Conservation (phyloP, 2,329 filamentous ascomycete species). For the Fusarium stilboides region DNA sequence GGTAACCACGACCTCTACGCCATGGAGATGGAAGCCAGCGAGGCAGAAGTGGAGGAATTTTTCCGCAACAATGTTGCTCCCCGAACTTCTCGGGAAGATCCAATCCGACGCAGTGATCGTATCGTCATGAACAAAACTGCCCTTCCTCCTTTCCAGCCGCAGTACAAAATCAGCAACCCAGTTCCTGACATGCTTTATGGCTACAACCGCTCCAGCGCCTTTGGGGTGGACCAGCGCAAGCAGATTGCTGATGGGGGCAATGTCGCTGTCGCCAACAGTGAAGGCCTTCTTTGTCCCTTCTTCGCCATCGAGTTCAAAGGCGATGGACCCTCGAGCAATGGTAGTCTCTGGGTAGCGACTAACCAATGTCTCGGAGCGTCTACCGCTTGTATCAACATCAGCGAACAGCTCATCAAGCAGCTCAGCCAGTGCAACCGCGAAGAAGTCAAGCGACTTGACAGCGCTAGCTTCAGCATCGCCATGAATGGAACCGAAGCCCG, state of each 20-base stretch:
- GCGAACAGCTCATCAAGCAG: constrained; percentile 5
- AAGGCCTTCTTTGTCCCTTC: constrained; percentile 10
- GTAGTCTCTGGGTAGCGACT: constrained; percentile 49
- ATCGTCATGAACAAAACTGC: constrained; percentile 1
- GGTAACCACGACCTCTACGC: constrained; percentile 1
- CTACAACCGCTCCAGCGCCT: constrained; percentile 1
- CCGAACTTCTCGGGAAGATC: background rate
- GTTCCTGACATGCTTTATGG: constrained; percentile 19
- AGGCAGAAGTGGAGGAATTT: constrained; percentile 13
- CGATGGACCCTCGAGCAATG: constrained; percentile 20
- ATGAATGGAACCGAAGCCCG: constrained; percentile 54
- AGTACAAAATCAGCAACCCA: constrained; percentile 6
- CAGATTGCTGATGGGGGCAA: background rate
- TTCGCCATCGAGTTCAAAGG: constrained; percentile 14
- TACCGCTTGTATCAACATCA: constrained; percentile 53
- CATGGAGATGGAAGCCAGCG: constrained; percentile 7
- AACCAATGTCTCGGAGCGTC: constrained; percentile 56
- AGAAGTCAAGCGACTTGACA: constrained; percentile 42
- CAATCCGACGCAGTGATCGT: constrained; percentile 7
- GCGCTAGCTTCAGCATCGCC: constrained; percentile 44
- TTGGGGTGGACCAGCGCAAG: background rate
- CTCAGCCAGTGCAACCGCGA: background rate
- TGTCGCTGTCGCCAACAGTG: background rate
- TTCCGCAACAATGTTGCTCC: constrained; percentile 1
- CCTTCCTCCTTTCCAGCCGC: background rate